phyloP scores from a whole-genome alignment of 2,329 filamentous ascomycete species.

The Trichoderma sp. region DNA sequence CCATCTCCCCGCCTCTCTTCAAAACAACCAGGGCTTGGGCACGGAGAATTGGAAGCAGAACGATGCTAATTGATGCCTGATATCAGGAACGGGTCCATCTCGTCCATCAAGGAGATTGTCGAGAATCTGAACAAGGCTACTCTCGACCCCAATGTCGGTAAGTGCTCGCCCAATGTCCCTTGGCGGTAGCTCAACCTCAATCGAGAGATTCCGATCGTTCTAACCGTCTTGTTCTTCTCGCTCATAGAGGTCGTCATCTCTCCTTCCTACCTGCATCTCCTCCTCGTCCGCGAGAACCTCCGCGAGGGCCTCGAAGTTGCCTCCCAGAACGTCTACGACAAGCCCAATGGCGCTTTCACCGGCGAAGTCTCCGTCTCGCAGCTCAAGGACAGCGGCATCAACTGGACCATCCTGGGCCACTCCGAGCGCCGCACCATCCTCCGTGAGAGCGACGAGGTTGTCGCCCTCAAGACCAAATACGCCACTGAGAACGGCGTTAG shows the following conservation, averaged over 20 bases:
- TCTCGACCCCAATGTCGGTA: conserved; percentile 73
- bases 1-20: conserved; percentile 24
- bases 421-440: conserved; percentile 91
- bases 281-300: conserved; percentile 77
- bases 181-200: background rate
- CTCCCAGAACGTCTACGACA: conserved; percentile 96
- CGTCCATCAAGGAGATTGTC: conserved; percentile 89
- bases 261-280: conserved; percentile 86
- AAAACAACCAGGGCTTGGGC: conserved; percentile 31
- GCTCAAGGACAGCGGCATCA: conserved; percentile 83
- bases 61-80: background rate
- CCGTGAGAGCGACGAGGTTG: conserved; percentile 78
- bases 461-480: conserved; percentile 92
- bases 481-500: conserved; percentile 81
- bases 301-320: conserved; percentile 77
- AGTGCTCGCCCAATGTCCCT: conserved; percentile 32
- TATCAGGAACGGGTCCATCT: conserved; percentile 86
- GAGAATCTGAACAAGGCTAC: conserved; percentile 82
- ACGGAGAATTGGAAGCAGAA: background rate
- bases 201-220: background rate
- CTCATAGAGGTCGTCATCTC: conserved; percentile 88
- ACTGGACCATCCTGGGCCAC: conserved; percentile 91
- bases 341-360: conserved; percentile 94
- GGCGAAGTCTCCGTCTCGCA: conserved; percentile 93
- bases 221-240: background rate